phyloP scores from a whole-genome alignment of 345 rosid genomes.

The Aquilaria sinensis region DNA sequence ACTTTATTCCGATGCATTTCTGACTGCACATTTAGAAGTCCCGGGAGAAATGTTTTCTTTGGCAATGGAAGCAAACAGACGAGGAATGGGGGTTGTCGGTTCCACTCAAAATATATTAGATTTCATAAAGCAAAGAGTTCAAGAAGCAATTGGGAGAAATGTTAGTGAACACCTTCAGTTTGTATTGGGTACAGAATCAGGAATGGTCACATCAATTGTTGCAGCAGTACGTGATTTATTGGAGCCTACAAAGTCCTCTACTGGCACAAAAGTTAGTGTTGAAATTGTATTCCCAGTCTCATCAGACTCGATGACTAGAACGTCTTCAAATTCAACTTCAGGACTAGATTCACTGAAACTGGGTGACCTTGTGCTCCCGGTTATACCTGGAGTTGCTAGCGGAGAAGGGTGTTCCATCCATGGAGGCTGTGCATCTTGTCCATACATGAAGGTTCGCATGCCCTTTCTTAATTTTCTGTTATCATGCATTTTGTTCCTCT shows the following conservation, averaged over 20 bases:
- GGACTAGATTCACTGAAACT: slow-evolving; percentile 27
- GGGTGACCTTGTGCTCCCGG: slow-evolving; percentile 51
- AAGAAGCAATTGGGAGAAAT: slow-evolving; percentile 74
- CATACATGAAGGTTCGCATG: slow-evolving; percentile 83
- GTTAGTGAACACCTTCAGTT: slow-evolving; percentile 79
- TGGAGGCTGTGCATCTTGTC: slow-evolving; percentile 98
- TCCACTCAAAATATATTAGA: slow-evolving; percentile 91
- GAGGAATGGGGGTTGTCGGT: slow-evolving; percentile 97
- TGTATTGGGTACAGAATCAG: slow-evolving; percentile 92
- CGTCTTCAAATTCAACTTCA: slow-evolving; percentile 40
- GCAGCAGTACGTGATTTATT: slow-evolving; percentile 61
- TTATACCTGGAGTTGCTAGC: slow-evolving; percentile 86
- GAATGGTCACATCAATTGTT: slow-evolving; percentile 95
- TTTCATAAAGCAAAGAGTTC: slow-evolving; percentile 75
- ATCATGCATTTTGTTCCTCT: too few species aligned
- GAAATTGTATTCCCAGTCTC: slow-evolving; percentile 96
- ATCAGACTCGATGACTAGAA: slow-evolving; percentile 69
- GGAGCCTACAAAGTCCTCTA: slow-evolving; percentile 32
- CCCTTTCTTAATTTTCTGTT: background rate
- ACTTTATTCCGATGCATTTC: slow-evolving; percentile 84
- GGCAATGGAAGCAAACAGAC: slow-evolving; percentile 89
- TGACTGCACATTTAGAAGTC: slow-evolving; percentile 94
- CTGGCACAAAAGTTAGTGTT: slow-evolving; percentile 54
- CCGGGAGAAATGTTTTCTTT: slow-evolving; percentile 98
- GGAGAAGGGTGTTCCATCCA: slow-evolving; percentile 97